These are phyloP conservation scores for Fusarium liriodendri DNA, from an alignment of 2,329 filamentous ascomycete species.

Conservation along the genomic window DNA sequence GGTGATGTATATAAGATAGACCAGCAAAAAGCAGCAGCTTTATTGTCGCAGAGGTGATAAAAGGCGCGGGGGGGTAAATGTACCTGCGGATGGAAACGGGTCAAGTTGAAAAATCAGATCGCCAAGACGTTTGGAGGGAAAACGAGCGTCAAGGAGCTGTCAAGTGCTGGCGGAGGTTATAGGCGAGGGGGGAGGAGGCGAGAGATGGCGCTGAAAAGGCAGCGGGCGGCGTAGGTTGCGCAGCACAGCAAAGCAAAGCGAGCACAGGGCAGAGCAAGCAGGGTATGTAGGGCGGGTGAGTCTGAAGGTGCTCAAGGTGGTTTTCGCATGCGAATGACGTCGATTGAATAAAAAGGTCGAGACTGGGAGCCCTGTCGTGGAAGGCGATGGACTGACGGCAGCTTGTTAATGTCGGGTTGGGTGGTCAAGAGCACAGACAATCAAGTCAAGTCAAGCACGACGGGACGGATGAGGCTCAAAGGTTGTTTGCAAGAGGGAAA, in stretches of 20 bases:
- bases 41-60: slow-evolving; percentile 5
- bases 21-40: neutral
- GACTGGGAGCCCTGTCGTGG: neutral
- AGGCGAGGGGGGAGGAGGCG: slow-evolving; percentile 20
- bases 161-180: slow-evolving; percentile 28
- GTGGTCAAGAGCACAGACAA: slow-evolving; percentile 22
- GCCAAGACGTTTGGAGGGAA: slow-evolving; percentile 40
- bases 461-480: slow-evolving; percentile 16
- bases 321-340: slow-evolving; percentile 35
- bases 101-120: slow-evolving; percentile 29
- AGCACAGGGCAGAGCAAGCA: neutral
- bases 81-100: slow-evolving; percentile 33
- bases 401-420: neutral
- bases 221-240: neutral
- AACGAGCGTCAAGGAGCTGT: slow-evolving; percentile 34
- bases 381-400: neutral
- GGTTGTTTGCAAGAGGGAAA: slow-evolving; percentile 33
- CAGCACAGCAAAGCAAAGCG: neutral
- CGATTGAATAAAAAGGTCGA: slow-evolving; percentile 6
- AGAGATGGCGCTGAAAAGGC: slow-evolving; percentile 12
- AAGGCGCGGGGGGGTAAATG: slow-evolving; percentile 7
- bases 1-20: slow-evolving; percentile 14
- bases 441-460: slow-evolving; percentile 6
- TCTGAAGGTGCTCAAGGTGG: slow-evolving; percentile 9
- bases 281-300: slow-evolving; percentile 5